Base-by-base conservation (phyloP, 148 eudicot genomes). In the Nepenthes mirabilis region DNA sequence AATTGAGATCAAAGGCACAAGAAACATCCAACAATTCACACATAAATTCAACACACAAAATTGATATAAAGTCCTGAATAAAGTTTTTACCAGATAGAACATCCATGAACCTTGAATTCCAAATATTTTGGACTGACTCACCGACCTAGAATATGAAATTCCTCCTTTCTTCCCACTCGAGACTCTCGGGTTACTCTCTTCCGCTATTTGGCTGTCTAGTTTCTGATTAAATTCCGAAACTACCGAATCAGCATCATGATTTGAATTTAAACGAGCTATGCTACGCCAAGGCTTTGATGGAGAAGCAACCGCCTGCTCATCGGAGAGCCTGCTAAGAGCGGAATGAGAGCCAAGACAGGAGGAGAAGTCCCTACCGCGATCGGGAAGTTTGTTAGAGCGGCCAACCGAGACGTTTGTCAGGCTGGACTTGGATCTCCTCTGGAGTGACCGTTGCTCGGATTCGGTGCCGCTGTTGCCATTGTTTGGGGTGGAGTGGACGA, bases 361-460 rank as follows among this genome's bases (percentile, higher is more conserved):
- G 43, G 80, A 60, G 57, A 74, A 68, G 65, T 50, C 45, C 45
- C 45, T 43, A 43, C 80, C 70, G 58, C 77, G 90, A 65, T 75
- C 72, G 49, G 77, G 65, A 61, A 79, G 76, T 72, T 68, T 63
- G 47, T 66, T 70, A 4, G 70, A 83, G 37, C 82, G 71, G 10
- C 75, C 65, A 65, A 70, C 65, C 61, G 55, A n/a, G 37, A 65
- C 9, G 2, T 61, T 53, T 2, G 58, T 69, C 14, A 72, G 5
- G 48, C 74, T 63, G 8, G 81, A 70, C 36, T 68, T 59, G 5
- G 74, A 80, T 74, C 70, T 85, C 63, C 77, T 74, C 45, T 58
- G 69, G 33, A 76, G 60, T 2, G 78, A 79, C 1, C 71, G 76
- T 12, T 63, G 56, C 14, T 63, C 82, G 0, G 78, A 58, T 57